Evolutionary conservation across 768 basidiomycete species (phyloP).

Genomic region (Pisolithus marmoratus): DNA sequence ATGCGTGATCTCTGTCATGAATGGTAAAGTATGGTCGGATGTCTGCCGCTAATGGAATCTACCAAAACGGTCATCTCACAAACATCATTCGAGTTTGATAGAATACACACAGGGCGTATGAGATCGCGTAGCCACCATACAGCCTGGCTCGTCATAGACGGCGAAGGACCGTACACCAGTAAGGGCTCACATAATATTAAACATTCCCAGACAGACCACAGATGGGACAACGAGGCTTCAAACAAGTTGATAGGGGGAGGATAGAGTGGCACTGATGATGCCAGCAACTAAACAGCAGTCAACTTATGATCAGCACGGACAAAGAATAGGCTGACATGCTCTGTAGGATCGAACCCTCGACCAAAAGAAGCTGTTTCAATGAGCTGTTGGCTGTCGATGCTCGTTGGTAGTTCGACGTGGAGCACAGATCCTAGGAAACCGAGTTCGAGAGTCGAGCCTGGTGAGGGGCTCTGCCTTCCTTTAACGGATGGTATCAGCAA

Average conservation of each 20-base stretch:
- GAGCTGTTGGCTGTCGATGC: slow-evolving; percentile 68
- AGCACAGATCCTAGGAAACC: slow-evolving; percentile 80
- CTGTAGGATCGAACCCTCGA: slow-evolving; percentile 46
- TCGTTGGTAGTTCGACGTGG: slow-evolving; percentile 64
- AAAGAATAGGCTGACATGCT: slow-evolving; percentile 36
- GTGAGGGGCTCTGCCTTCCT: slow-evolving; percentile 70
- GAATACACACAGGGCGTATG: slow-evolving; percentile 62
- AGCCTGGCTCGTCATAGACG: slow-evolving; percentile 78
- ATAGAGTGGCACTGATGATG: slow-evolving; percentile 52
- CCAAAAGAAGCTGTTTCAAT: slow-evolving; percentile 46
- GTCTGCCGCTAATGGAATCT: slow-evolving; percentile 84
- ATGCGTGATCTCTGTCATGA: slow-evolving; percentile 79
- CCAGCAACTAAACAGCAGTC: slow-evolving; percentile 50
- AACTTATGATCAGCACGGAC: neutral
- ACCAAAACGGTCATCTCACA: neutral
- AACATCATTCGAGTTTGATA: neutral
- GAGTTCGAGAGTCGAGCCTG: slow-evolving; percentile 66
- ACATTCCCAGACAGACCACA: slow-evolving; percentile 94
- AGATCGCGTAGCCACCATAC: slow-evolving; percentile 92
- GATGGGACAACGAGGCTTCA: slow-evolving; percentile 56
- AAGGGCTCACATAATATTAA: slow-evolving; percentile 87
- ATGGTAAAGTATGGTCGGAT: slow-evolving; percentile 95
- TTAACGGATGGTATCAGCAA: slow-evolving; percentile 29
- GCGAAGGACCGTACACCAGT: slow-evolving; percentile 73
- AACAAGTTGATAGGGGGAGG: slow-evolving; percentile 57